phyloP scores from a whole-genome alignment of 768 basidiomycete species.

The Mycena vulgaris region DNA sequence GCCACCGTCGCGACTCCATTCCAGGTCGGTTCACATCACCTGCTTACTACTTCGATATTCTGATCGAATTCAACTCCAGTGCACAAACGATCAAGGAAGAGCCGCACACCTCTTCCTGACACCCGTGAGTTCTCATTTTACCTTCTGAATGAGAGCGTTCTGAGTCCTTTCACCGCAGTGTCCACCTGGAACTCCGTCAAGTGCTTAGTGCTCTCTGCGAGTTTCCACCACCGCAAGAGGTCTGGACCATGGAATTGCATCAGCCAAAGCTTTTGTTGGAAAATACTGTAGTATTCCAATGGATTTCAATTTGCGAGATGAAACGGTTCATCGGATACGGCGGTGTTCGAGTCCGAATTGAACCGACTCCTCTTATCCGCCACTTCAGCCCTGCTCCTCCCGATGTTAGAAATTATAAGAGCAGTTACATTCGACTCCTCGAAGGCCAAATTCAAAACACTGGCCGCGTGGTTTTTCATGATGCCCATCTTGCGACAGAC shows the following conservation, averaged over 20 bases:
- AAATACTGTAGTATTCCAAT: constrained; percentile 5
- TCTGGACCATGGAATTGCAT: constrained; percentile 4
- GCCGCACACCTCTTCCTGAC: constrained; percentile 8
- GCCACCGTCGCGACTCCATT: constrained; percentile 14
- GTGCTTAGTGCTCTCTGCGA: constrained; percentile 12
- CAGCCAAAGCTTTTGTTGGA: constrained; percentile 2
- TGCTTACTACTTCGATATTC: constrained; percentile 5
- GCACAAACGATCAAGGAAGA: constrained; percentile 14
- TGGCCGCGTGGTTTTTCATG: too few relatives aligned
- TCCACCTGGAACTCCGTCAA: constrained; percentile 15
- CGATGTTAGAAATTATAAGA: too few relatives aligned
- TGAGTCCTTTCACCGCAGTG: constrained; percentile 9
- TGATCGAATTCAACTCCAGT: constrained; percentile 15
- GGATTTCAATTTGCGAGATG: not conserved
- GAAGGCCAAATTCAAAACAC: too few relatives aligned
- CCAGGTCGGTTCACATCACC: constrained; percentile 10
- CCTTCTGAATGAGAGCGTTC: constrained; percentile 10
- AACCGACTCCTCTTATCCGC: too few relatives aligned
- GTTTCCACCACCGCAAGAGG: constrained; percentile 11
- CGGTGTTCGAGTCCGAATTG: too few relatives aligned
- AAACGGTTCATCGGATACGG: too few relatives aligned
- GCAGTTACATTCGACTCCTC: too few relatives aligned
- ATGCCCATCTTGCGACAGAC: too few relatives aligned
- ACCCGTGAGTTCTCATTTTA: constrained; percentile 6
- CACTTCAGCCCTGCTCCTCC: too few relatives aligned